Percentiles rank a stretch among this genome's conserved stretches.
These are phyloP conservation scores for Coniella vitis DNA, from an alignment of 2,329 filamentous ascomycete species.

Conservation along the genomic window DNA sequence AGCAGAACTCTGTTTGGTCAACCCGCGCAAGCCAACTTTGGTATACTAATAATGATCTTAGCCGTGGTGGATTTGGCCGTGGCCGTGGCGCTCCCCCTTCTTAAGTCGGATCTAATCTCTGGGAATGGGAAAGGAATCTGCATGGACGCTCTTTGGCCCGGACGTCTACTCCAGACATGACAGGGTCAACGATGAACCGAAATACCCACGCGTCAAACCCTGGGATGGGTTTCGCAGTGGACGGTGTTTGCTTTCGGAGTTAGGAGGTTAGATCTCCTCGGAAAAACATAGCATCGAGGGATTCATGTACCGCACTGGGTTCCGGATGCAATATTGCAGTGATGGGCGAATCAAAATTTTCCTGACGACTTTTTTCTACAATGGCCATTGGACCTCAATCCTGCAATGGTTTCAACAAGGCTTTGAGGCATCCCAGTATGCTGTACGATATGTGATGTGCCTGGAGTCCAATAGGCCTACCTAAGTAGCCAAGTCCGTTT, in stretches of 20 bases:
- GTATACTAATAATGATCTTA: constrained; percentile 32
- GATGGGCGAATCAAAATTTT: constrained; percentile 16
- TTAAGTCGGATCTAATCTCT: constrained; percentile 40
- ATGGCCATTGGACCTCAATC: not conserved
- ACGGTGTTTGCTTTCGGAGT: constrained; percentile 26
- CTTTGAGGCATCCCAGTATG: not conserved
- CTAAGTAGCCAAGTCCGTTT: too few relatives aligned
- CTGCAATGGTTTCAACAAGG: not conserved
- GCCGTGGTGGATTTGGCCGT: constrained; percentile 85
- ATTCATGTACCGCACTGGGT: constrained; percentile 18
- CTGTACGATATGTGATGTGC: not conserved
- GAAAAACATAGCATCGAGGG: constrained; percentile 26
- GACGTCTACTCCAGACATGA: constrained; percentile 12
- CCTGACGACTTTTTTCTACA: constrained; percentile 12
- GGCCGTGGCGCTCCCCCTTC: constrained; percentile 73
- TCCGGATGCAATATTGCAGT: constrained; percentile 15
- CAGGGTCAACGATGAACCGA: constrained; percentile 23
- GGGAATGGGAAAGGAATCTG: constrained; percentile 14
- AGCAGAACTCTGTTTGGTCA: constrained; percentile 27
- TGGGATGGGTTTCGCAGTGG: constrained; percentile 21
- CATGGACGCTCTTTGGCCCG: constrained; percentile 16
- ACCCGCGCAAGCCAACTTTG: constrained; percentile 19
- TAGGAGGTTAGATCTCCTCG: constrained; percentile 26
- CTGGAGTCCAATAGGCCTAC: too few relatives aligned
- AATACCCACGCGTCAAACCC: constrained; percentile 21